These are phyloP conservation scores for Pseudevernia furfuracea DNA, from an alignment of 495 filamentous ascomycete species.

Conservation along the genomic window DNA sequence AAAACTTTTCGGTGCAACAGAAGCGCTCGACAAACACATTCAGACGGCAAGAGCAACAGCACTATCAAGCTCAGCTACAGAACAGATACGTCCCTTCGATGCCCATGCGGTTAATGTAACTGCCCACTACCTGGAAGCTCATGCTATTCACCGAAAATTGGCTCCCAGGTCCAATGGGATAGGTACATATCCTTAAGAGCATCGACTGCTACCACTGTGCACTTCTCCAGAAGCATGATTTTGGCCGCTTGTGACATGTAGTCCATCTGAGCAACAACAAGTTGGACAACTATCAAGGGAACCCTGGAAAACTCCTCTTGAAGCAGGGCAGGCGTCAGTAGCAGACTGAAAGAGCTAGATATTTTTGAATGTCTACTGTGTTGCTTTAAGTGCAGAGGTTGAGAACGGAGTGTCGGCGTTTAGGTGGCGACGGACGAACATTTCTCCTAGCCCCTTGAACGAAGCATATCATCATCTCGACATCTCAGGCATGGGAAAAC, in stretches of 20 bases:
- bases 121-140: background rate
- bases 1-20: background rate
- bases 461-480: slow-evolving; percentile 12
- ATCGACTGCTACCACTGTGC: background rate
- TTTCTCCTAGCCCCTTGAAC: slow-evolving; percentile 4
- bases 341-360: too few species aligned
- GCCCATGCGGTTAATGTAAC: background rate
- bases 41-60: background rate
- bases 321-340: too few species aligned
- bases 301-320: background rate
- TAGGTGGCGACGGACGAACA: background rate
- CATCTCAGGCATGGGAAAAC: too few species aligned
- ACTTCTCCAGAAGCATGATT: background rate
- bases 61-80: background rate
- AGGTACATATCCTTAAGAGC: background rate
- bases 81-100: background rate
- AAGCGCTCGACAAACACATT: background rate
- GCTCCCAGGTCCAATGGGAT: background rate
- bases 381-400: background rate
- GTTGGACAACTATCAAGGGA: background rate
- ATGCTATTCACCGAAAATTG: background rate
- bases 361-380: background rate
- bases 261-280: background rate
- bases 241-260: background rate
- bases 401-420: background rate